phyloP scores from a whole-genome alignment of 2,329 filamentous ascomycete genomes.

The Lachnellula cervina region DNA sequence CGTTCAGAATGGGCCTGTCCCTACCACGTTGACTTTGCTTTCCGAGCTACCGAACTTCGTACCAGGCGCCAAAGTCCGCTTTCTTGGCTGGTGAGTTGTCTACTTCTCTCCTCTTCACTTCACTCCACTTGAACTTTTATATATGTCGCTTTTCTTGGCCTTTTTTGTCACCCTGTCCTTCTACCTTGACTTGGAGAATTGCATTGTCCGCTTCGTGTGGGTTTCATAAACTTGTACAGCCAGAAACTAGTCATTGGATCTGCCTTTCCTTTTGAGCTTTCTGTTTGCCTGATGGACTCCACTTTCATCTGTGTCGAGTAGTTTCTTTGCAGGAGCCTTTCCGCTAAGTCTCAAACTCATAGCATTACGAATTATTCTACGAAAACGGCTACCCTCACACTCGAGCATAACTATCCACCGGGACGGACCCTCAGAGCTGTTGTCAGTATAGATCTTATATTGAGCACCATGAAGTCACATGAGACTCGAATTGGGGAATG shows the following conservation, averaged over 20 bases:
- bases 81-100: slow-evolving; percentile 76
- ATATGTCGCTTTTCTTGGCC: background rate
- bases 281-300: too few species aligned
- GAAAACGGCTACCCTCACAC: slow-evolving; percentile 52
- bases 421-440: slow-evolving; percentile 43
- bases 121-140: background rate
- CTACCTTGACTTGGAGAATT: background rate
- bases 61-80: slow-evolving; percentile 70
- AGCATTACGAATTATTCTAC: slow-evolving; percentile 57
- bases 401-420: slow-evolving; percentile 63
- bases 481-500: slow-evolving; percentile 72
- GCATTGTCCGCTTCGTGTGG: too few species aligned
- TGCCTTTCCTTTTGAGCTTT: too few species aligned
- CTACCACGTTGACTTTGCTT: slow-evolving; percentile 26
- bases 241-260: too few species aligned
- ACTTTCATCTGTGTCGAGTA: too few species aligned
- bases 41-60: slow-evolving; percentile 23
- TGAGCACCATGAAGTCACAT: slow-evolving; percentile 58
- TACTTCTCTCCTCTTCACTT: background rate
- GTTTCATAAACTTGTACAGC: too few species aligned
- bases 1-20: slow-evolving; percentile 26
- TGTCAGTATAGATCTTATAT: slow-evolving; percentile 68
- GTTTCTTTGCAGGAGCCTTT: background rate
- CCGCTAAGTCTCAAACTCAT: slow-evolving; percentile 4
- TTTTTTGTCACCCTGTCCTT: background rate